phyloP scores from a whole-genome alignment of 805 yeast species.

The Blastobotrys muscicola region DNA sequence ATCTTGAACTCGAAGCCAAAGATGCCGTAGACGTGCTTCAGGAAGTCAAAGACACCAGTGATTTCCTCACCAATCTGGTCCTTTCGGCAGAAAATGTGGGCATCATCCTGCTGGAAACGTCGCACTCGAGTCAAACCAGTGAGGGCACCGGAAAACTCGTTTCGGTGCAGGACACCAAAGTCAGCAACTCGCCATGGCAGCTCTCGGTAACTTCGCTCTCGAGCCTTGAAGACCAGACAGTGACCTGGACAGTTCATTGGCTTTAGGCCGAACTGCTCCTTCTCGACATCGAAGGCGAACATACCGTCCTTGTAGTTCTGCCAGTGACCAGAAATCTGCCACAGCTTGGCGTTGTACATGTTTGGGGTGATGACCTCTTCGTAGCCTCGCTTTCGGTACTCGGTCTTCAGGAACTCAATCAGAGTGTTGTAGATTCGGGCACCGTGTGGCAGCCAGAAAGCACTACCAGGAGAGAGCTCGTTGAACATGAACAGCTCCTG shows the following conservation, averaged over 20 bases:
- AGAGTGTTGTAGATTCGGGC: constrained; percentile 90
- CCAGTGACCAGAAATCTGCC: constrained; percentile 99
- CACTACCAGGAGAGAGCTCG: constrained; percentile 96
- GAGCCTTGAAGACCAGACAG: constrained; percentile 81
- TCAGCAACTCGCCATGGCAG: constrained; percentile 99
- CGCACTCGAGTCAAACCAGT: constrained; percentile 95
- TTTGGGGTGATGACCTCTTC: constrained; percentile 99
- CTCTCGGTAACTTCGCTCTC: constrained; percentile 94
- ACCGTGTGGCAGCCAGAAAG: constrained; percentile 99
- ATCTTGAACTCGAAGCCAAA: constrained; percentile 93
- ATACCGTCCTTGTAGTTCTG: constrained; percentile 93
- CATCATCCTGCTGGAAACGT: constrained; percentile 98
- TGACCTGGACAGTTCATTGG: constrained; percentile 98
- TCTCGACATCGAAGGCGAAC: constrained; percentile 95
- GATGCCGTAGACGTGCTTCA: constrained; percentile 75
- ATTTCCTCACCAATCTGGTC: constrained; percentile 88
- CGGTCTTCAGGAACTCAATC: constrained; percentile 66
- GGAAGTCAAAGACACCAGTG: constrained; percentile 73
- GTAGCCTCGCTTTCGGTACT: constrained; percentile 88
- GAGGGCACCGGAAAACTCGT: constrained; percentile 91
- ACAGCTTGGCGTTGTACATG: constrained; percentile 93
- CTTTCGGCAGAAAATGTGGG: constrained; percentile 91
- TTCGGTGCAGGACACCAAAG: constrained; percentile 94
- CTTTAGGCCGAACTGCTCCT: constrained; percentile 88
- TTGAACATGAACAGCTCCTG: constrained; percentile 93